Evolutionary conservation across 805 yeast species (phyloP), one percentile per base, ranked within the genome.

Genomic region (Metschnikowia peoriensis): DNA sequence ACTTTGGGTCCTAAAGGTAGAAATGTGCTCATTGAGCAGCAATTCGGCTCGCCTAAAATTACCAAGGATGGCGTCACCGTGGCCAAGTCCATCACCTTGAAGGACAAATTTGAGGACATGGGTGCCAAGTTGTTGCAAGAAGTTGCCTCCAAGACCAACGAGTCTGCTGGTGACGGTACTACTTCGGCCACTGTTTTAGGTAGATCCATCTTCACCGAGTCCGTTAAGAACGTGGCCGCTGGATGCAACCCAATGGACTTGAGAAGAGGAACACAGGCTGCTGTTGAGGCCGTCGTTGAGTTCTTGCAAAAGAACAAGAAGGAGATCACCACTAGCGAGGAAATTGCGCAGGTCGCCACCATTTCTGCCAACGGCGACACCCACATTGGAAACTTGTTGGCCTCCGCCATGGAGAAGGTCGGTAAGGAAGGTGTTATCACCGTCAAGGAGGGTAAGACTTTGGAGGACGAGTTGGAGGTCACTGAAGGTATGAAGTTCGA

Each of bases 341-440:
- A 93, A 77, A 90, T 93, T 63, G 97, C 97, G 39, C 98, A 93
- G 79, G 98, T 93, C 47, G 99, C 99, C 56, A 89, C 97, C 51
- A 93, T 93, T 66, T 89, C 97, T 51, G 97, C 98, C 59, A 93
- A 93, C 72, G 98, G 98, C 59, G 99, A 93, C 70, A 67, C 80
- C 32, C 97, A 92, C 78, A 88, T 93, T 61, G 99, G 99, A 70
- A 77, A 81, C 68, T 78, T 94, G 62, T 81, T 93, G 68, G 97
- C 98, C 49, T 82, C 86, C 50, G 98, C 99, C 60, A 93, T 93
- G 96, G 97, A 91, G 76, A 92, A 92, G 73, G 99, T 93, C 55
- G 99, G 99, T 64, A 91, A 93, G 76, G 98, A 93, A 73, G 99
- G 99, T 80, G 98, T 93, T 58, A 92, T 93, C 72, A 93, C 98